Base-by-base conservation (phyloP, 2,329 filamentous ascomycete genomes). In the Fusarium penzigii region DNA sequence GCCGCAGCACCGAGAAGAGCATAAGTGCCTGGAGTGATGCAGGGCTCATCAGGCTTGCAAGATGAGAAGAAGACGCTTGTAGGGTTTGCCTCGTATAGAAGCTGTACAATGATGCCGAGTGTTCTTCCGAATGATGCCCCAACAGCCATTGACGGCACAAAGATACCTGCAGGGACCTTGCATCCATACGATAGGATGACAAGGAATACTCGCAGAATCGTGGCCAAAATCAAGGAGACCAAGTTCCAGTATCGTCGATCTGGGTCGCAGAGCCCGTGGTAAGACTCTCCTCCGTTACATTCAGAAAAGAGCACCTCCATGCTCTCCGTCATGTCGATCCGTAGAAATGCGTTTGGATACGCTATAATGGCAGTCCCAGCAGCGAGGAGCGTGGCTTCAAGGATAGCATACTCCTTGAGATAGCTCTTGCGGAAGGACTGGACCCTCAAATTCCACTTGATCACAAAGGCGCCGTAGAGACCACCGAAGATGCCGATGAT, bases 311-410 rank as follows among this genome's bases (percentile, higher is more conserved):
- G 76, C 57, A 97, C 96, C 70, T 97, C 92, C 94, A 99, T 97
- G 76, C 92, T 96, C 75, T 97, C 93, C 0, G 94, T 97, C 94
- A 99, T 97, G 72, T 99, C 95, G 64, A 97, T 97, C 49, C 90
- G 82, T 51, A 99, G 70, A 60, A 99, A 97, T 70, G 89, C 92
- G 64, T 99, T 99, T 1, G 93, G 94, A 66, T 96, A 99, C 72
- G 93, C 97, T n/a, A 99, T 80, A 20, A 97, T 79, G 10, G 92
- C 94, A 5, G 94, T 99, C 8, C 85, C 81, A 0, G 86, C 83
- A 1, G 94, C 92, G 39, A 99, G 76, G 14, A 96, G 72, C 1
- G 91, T 92, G 0, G 92, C 89, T 71, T 99, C 94, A 4, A 92
- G 79, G 32, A 97, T 84, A 7, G 92, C 88, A 70, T 95, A 94